Evolutionary conservation across 306 rosid species (phyloP), one percentile per base, ranked within the genome.

Genomic region (Sesbania bispinosa): DNA sequence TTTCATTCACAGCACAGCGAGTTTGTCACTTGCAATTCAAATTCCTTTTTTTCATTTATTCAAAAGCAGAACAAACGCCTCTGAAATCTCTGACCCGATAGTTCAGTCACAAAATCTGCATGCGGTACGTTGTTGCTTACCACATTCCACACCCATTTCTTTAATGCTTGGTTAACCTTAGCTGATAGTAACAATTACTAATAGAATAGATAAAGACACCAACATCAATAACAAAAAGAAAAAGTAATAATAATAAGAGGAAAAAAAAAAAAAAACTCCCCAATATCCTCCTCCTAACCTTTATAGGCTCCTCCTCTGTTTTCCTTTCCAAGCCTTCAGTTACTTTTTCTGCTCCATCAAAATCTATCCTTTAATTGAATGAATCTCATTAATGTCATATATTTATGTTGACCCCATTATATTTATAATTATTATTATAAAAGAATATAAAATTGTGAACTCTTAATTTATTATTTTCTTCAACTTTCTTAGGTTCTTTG

Each of bases 51-150:
- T n/a, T 15, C 3, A 48, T 48, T 48, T 48, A 48, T 9, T 48
- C 55, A 20, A 48, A n/a, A 18, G 73, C 66, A 74, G 79, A 63
- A 41, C 70, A 67, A 82, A 77, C 75, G 74, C 85, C 84, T 88
- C 88, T 78, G 82, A 82, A 71, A 80, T 78, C 88, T 88, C 93
- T 89, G 96, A 89, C 89, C 84, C 92, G 88, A 75, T 77, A 85
- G 82, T 92, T 83, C 77, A 82, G 87, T 88, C 96, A 89, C 95
- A 85, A 85, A 85, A 88, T 86, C 83, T 86, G 95, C 96, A 89
- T 89, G 97, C 59, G 69, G 81, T 91, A 82, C 93, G 86, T 86
- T 74, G 83, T 78, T 75, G 85, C 85, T 84, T 85, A 80, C 84
- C 79, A 78, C 88, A 67, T 84, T 82, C 79, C 85, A n/a, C 71